Base-by-base conservation (phyloP, 1,284 basidiomycete species). In the Ustilago hordei region DNA sequence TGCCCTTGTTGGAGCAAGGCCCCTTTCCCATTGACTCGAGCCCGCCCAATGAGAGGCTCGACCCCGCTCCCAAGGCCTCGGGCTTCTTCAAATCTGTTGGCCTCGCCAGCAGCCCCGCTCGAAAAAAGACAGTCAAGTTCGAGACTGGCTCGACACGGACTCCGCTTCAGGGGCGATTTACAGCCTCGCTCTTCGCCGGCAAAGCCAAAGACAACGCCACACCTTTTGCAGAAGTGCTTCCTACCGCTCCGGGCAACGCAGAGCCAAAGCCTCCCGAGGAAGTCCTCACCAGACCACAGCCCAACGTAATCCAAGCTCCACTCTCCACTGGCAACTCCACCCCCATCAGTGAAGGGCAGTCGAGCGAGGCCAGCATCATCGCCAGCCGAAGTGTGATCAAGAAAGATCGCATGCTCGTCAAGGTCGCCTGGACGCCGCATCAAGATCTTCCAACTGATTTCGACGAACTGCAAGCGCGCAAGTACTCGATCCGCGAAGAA, bases 331-430 rank as follows among this genome's bases (percentile, higher is more conserved):
- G 64, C 11, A 34, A 48, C 34, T 45, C 60, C 8, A 54, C 15
- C n/a, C 48, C 61, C 2, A 31, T 19, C 8, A 68, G 55, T n/a
- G 64, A 64, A 11, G 34, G 36, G 2, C 35, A 38, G n/a, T 60
- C 43, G 19, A 66, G 62, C 39, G 68, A 68, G 13, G 36, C 58
- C 31, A 68, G 54, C 52, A 56, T 79, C 52, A 67, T 81, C 56
- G 78, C 76, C 6, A 68, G 68, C 41, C 69, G 60, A 31, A 71
- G 69, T 15, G 72, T 79, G 15, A 64, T 83, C 28, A 85, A 86
- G 91, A 73, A 86, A 93, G 93, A 95, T 85, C 89, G 93, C 75
- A 95, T 95, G 92, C 89, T 94, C 13, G 91, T 95, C 52, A 90
- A 92, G 70, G 88, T 91, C 9, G 90, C 89, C 54, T 90, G 91